A percentile compares a stretch with the other conserved stretches of the same genome.
These are phyloP conservation scores for Coemansia sp. DNA, from an alignment of 192 early-diverging fungal genomes.

Conservation along the genomic window DNA sequence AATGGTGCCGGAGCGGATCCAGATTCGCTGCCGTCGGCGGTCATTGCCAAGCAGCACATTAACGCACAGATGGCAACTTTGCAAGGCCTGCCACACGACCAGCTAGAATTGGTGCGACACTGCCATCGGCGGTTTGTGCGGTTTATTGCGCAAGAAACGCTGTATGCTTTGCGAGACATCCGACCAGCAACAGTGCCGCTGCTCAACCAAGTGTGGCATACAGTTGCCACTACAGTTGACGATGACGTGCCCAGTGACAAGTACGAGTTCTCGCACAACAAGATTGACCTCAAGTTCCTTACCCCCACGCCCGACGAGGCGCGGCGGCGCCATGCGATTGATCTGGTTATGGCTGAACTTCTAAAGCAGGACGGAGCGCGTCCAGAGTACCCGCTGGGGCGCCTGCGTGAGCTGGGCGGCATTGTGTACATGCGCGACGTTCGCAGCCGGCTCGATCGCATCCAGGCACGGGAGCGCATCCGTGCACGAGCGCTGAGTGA, in stretches of 20 bases:
- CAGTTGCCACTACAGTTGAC: constrained; percentile 49
- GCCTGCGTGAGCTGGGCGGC: constrained; percentile 26
- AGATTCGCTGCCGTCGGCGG: constrained; percentile 33
- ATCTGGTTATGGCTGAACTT: constrained; percentile 41
- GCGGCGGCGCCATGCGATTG: constrained; percentile 36
- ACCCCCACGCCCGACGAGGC: constrained; percentile 23
- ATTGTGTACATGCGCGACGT: constrained; percentile 52
- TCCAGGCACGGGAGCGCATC: constrained; percentile 8
- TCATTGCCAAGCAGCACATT: constrained; percentile 38
- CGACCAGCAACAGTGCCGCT: constrained; percentile 41
- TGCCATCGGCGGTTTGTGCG: constrained; percentile 47
- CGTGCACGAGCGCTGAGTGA: constrained; percentile 29
- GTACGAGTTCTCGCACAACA: constrained; percentile 54
- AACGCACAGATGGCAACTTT: constrained; percentile 49
- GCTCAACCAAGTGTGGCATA: constrained; percentile 55
- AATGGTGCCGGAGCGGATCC: not conserved
- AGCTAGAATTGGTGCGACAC: constrained; percentile 44
- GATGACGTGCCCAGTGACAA: constrained; percentile 40
- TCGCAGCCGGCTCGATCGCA: constrained; percentile 44
- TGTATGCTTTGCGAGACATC: constrained; percentile 50
- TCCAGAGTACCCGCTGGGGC: constrained; percentile 25
- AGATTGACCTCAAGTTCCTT: constrained; percentile 35
- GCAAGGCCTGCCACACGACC: constrained; percentile 42
- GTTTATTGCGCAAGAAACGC: constrained; percentile 49
- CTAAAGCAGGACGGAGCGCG: constrained; percentile 24